These are phyloP conservation scores for Diplosphaera chodatii DNA, from an alignment of 139 green algal species.

Conservation along the genomic window DNA sequence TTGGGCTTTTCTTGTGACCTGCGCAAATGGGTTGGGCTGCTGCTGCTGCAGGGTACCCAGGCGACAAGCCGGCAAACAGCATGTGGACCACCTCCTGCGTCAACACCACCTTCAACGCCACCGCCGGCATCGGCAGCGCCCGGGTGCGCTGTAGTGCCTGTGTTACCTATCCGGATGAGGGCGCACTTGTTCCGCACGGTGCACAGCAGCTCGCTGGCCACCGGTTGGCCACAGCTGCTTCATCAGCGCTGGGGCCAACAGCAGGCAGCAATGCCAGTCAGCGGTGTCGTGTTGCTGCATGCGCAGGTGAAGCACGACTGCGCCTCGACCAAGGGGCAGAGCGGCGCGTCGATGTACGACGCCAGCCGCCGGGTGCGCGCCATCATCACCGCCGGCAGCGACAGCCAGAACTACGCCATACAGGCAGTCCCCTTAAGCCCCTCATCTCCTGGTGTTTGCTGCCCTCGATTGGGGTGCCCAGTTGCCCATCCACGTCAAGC, in stretches of 20 bases:
- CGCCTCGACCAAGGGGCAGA: neutral
- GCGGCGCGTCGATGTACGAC: neutral
- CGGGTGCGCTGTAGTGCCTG: neutral
- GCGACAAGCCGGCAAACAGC: neutral
- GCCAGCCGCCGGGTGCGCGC: neutral
- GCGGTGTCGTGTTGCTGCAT: neutral
- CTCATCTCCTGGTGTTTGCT: neutral
- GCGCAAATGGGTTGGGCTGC: too few species aligned
- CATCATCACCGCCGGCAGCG: neutral
- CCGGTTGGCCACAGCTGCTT: too few species aligned
- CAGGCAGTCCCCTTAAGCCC: neutral
- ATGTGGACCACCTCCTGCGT: neutral
- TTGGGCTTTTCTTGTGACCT: too few species aligned
- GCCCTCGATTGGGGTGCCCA: too few species aligned
- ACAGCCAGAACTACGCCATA: neutral
- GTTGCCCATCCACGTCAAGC: too few species aligned
- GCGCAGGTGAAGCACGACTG: neutral
- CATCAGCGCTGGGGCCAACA: too few species aligned
- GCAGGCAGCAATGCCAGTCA: too few species aligned
- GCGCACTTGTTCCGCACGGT: too few species aligned
- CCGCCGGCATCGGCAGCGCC: neutral
- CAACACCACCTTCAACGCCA: neutral
- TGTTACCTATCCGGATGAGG: too few species aligned
- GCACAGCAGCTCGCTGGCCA: too few species aligned
- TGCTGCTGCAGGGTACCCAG: neutral